A percentile compares a stretch with the other conserved stretches of the same genome.
These are phyloP conservation scores for Trichophyton schoenleinii DNA, from an alignment of 2,329 filamentous ascomycete genomes.

Conservation along the genomic window DNA sequence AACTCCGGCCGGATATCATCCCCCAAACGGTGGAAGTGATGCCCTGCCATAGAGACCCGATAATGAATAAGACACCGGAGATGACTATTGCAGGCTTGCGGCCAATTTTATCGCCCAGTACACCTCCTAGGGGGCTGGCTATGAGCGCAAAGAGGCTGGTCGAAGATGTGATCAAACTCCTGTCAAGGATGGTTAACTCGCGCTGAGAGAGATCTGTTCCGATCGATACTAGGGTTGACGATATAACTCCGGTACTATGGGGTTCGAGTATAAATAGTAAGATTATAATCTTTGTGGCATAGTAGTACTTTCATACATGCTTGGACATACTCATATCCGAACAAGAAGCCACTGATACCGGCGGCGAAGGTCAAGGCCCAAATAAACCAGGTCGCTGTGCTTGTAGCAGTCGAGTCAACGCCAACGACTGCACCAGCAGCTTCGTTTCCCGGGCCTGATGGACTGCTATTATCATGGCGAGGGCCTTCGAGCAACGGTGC, in stretches of 20 bases:
- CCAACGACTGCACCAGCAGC: neutral
- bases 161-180: slow-evolving; percentile 46
- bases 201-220: slow-evolving; percentile 41
- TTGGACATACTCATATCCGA: slow-evolving; percentile 45
- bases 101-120: slow-evolving; percentile 39
- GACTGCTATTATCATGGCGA: neutral
- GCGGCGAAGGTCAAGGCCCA: slow-evolving; percentile 46
- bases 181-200: slow-evolving; percentile 42
- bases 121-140: slow-evolving; percentile 42
- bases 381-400: slow-evolving; percentile 31
- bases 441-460: neutral
- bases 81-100: slow-evolving; percentile 37
- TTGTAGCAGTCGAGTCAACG: neutral
- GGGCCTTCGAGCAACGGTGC: slow-evolving; percentile 21
- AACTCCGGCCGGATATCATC: slow-evolving; percentile 36
- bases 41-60: slow-evolving; percentile 34
- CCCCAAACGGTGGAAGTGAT: slow-evolving; percentile 29
- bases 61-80: slow-evolving; percentile 35
- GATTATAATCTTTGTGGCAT: neutral
- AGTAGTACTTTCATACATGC: neutral
- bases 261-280: slow-evolving; percentile 12
- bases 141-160: slow-evolving; percentile 47
- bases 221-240: slow-evolving; percentile 47
- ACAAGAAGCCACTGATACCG: slow-evolving; percentile 46
- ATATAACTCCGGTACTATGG: slow-evolving; percentile 47